A percentile compares a stretch with the other conserved stretches of the same genome.
phyloP scores from a whole-genome alignment of 768 basidiomycete species.

The Lactarius pseudohatsudake region DNA sequence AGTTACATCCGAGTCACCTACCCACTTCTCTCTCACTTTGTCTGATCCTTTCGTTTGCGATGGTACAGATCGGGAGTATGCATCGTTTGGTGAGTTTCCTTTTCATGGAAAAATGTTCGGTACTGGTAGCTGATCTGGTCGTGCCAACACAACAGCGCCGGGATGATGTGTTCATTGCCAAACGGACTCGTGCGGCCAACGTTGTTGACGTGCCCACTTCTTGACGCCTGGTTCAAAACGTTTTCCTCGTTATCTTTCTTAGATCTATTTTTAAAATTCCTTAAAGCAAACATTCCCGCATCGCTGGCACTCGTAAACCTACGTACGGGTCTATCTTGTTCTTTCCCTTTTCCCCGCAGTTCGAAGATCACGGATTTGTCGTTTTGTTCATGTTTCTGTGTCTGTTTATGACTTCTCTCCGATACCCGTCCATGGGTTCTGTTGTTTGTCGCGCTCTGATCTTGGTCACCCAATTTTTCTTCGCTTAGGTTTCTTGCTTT shows the following conservation, averaged over 20 bases:
- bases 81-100: constrained; percentile 10
- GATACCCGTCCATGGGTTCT: not conserved
- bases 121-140: not conserved
- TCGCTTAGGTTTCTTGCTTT: not conserved
- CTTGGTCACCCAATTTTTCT: not conserved
- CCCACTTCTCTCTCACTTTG: not conserved
- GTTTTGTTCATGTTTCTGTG: not conserved
- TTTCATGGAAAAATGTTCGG: not conserved
- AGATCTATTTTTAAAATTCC: not conserved
- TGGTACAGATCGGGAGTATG: constrained; percentile 11
- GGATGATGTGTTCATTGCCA: constrained; percentile 11
- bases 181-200: not conserved
- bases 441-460: not conserved
- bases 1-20: too few species aligned
- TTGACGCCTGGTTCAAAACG: not conserved
- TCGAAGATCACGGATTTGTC: not conserved
- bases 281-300: not conserved
- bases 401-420: not conserved
- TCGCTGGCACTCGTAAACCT: not conserved
- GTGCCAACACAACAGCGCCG: constrained; percentile 2
- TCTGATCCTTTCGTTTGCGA: not conserved
- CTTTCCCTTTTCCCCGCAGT: not conserved
- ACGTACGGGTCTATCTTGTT: not conserved
- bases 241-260: not conserved
- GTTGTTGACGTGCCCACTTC: not conserved